phyloP scores from a whole-genome alignment of 2,329 filamentous ascomycete genomes.

The Colletotrichum scovillei region DNA sequence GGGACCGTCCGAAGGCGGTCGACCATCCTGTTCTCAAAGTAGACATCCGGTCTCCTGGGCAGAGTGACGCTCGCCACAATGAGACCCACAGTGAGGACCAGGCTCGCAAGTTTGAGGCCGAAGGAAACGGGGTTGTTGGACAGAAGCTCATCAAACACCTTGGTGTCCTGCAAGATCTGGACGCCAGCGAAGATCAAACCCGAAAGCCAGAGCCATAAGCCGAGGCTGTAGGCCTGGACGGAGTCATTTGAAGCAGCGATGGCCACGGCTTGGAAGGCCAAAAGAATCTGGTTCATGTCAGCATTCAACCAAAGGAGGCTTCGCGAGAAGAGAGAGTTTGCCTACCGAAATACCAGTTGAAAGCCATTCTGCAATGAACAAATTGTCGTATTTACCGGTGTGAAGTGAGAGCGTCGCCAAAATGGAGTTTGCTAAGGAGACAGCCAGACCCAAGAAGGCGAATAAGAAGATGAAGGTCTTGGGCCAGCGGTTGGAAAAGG shows the following conservation, averaged over 20 bases:
- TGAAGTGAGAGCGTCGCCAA: conserved; percentile 54
- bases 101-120: conserved; percentile 59
- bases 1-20: conserved; percentile 73
- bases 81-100: conserved; percentile 57
- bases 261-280: conserved; percentile 63
- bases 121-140: conserved; percentile 49
- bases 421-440: conserved; percentile 68
- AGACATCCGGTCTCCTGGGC: conserved; percentile 76
- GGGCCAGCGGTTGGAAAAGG: conserved; percentile 70
- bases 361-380: conserved; percentile 70
- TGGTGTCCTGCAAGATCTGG: conserved; percentile 57
- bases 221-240: conserved; percentile 64
- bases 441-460: conserved; percentile 63
- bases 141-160: conserved; percentile 48
- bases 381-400: conserved; percentile 42
- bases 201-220: conserved; percentile 62
- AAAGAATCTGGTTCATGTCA: conserved; percentile 41
- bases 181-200: conserved; percentile 56
- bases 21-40: conserved; percentile 66
- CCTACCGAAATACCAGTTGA: conserved; percentile 72
- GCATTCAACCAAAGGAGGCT: not conserved
- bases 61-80: conserved; percentile 63
- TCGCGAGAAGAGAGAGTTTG: conserved; percentile 37
- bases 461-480: conserved; percentile 66
- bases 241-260: conserved; percentile 62